Evolutionary conservation across 2,329 filamentous ascomycete genomes (phyloP), one percentile per base, ranked within the genome.

Genomic region (Trichophyton equinum): DNA sequence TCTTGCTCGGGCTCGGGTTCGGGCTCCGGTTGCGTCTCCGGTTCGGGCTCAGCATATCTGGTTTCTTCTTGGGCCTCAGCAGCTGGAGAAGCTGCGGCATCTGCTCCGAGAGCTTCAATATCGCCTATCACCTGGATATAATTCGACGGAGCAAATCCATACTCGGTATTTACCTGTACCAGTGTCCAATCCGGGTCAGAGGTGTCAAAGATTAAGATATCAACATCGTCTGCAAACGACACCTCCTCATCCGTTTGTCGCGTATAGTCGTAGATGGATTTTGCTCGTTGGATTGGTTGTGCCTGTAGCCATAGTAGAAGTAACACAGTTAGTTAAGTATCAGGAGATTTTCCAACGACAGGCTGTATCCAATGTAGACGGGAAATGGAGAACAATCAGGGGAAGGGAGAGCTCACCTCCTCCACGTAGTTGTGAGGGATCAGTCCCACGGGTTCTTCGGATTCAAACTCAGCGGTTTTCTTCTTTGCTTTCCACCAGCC

Each of bases 401-500:
- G 25, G 47, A 3, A 22, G 57, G 60, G 62, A 51, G 63, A 5
- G 13, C 84, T 77, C 78, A 95, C 91, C 85, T 95, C 85, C 78
- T 96, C 87, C 61, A 99, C 82, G 73, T 99, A 99, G 74, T 96
- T 99, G 72, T 88, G 91, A 13, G 94, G 94, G 62, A 99, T 86
- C 71, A 96, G 76, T 63, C 91, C 91, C 67, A 90, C 85, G 2
- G 91, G 91, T 75, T 96, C 91, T 49, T 96, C 91, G 47, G 95
- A 91, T 49, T 95, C 91, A 42, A 91, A 88, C 27, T 79, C 81
- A 36, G 82, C 83, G 65, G 91, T 90, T 77, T 86, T 89, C 80
- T 95, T 96, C 80, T 95, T 96, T 56, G 88, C 90, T 74, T 86
- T 94, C 94, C 94, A 97, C 94, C 94, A 97, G 72, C 90, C 85